These are phyloP conservation scores for Echeveria elegans DNA, from an alignment of 164 flowering plant species.

Conservation along the genomic window DNA sequence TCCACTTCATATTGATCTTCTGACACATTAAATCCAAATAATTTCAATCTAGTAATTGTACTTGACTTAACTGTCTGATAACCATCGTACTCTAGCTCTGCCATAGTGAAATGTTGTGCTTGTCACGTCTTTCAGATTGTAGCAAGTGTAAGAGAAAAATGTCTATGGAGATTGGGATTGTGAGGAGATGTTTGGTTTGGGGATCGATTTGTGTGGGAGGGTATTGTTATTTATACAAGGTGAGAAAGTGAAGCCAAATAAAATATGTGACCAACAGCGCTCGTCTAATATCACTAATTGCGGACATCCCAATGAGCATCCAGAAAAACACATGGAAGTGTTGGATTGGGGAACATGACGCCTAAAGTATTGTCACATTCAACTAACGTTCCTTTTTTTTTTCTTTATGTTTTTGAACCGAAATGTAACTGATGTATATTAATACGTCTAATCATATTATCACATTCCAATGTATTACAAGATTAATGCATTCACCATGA, in stretches of 20 bases:
- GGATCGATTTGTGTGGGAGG: not conserved
- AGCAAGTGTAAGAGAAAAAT: not conserved
- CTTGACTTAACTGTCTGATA: not conserved
- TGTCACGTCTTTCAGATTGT: too few species aligned
- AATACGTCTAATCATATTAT: not conserved
- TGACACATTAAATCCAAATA: conserved; percentile 74
- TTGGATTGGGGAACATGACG: conserved; percentile 5
- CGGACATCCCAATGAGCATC: conserved; percentile 7
- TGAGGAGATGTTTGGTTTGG: not conserved
- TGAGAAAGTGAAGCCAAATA: not conserved
- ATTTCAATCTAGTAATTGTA: conserved; percentile 9
- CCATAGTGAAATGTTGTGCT: not conserved
- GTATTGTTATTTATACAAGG: conserved; percentile 4
- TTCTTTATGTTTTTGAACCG: not conserved
- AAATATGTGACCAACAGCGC: conserved; percentile 1
- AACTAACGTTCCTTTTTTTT: not conserved
- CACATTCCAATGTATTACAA: too few species aligned
- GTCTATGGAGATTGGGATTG: not conserved
- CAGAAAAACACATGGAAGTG: conserved; percentile 3
- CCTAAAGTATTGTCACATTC: conserved; percentile 6
- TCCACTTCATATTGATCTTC: conserved; percentile 32
- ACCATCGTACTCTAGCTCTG: not conserved
- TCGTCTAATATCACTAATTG: conserved; percentile 4
- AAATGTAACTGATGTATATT: not conserved
- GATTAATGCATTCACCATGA: too few species aligned